A percentile compares a stretch with the other conserved stretches of the same genome.
Evolutionary conservation across 495 filamentous ascomycete species (phyloP).

Genomic region (Podospora appendiculata): DNA sequence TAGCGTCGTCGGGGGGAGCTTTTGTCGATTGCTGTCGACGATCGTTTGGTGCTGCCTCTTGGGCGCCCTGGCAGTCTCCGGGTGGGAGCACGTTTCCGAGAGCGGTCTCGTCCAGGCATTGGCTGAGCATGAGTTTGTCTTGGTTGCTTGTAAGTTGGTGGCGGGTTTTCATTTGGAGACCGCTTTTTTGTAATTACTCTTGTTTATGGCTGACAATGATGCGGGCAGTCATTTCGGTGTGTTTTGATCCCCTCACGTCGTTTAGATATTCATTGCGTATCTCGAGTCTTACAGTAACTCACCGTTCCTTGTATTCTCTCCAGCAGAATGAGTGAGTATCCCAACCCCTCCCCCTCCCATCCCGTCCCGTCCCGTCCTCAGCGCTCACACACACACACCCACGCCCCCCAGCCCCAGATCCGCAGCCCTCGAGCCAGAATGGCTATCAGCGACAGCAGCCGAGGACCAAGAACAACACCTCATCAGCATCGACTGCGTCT

Average conservation of each 20-base stretch:
- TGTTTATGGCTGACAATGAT: not conserved
- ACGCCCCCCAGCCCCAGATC: conserved; percentile 6
- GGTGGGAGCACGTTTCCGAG: not conserved
- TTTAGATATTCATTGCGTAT: too few species aligned
- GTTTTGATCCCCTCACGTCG: too few species aligned
- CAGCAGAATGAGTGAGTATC: not conserved
- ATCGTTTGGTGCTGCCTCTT: too few species aligned
- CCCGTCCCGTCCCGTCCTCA: not conserved
- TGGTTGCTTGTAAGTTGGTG: conserved; percentile 3
- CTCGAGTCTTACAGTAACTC: not conserved
- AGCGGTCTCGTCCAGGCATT: not conserved
- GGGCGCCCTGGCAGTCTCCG: not conserved
- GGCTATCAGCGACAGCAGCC: conserved; percentile 6
- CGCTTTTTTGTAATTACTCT: too few species aligned
- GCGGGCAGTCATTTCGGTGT: not conserved
- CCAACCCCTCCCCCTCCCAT: not conserved
- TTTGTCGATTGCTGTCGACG: too few species aligned
- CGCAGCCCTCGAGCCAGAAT: conserved; percentile 15
- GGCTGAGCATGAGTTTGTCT: not conserved
- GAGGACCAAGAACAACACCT: conserved; percentile 2
- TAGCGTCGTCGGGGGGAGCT: too few species aligned
- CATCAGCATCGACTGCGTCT: conserved; percentile 22
- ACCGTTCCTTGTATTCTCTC: not conserved
- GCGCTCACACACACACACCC: not conserved
- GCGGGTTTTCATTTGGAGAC: too few species aligned